These are phyloP conservation scores for Lotus japonicus DNA, from an alignment of 306 rosid genomes.

Conservation along the genomic window DNA sequence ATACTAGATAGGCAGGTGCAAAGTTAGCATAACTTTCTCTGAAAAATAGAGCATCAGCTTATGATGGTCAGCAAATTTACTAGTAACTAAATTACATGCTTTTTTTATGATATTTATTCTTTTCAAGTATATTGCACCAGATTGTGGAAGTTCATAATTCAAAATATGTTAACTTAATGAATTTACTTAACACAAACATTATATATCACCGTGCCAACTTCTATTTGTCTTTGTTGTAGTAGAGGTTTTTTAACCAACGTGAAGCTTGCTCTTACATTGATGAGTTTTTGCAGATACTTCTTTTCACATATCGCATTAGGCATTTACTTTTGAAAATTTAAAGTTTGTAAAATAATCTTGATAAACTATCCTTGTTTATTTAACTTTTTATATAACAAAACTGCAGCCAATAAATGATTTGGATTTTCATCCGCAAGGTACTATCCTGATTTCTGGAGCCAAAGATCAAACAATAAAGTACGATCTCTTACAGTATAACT, in stretches of 20 bases:
- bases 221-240: not conserved
- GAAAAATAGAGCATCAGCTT: not conserved
- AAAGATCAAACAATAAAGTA: conserved; percentile 92
- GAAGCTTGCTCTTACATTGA: conserved; percentile 4
- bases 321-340: not conserved
- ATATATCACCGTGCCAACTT: conserved; percentile 3
- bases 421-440: conserved; percentile 91
- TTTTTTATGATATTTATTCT: not conserved
- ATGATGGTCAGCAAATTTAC: not conserved
- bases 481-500: conserved; percentile 18
- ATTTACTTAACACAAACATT: not conserved
- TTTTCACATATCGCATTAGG: not conserved
- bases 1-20: not conserved
- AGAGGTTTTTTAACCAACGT: not conserved
- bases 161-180: not conserved
- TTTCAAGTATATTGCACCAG: not conserved
- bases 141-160: not conserved
- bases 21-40: not conserved
- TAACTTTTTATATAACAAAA: conserved; percentile 14
- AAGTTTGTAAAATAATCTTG: conserved; percentile 10
- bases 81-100: not conserved
- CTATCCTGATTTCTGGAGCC: conserved; percentile 77
- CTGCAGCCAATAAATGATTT: conserved; percentile 91
- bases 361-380: not conserved
- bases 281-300: not conserved